Evolutionary conservation across 2,329 filamentous ascomycete species (phyloP).

Genomic region (Colletotrichum zoysiae): DNA sequence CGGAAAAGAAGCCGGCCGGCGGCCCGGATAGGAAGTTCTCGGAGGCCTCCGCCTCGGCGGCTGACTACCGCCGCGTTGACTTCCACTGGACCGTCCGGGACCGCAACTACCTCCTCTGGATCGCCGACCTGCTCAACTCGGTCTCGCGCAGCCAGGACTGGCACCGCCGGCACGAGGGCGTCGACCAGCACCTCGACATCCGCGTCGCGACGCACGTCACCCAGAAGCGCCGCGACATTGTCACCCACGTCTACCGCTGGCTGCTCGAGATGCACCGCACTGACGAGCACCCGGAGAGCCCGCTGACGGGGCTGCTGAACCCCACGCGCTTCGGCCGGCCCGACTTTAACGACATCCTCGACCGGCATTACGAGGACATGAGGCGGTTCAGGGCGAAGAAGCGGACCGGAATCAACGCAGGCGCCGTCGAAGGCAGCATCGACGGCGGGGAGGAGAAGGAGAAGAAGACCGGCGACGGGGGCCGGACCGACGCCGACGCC

Average conservation of each 20-base stretch:
- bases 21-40: neutral
- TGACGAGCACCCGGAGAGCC: constrained; percentile 61
- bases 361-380: constrained; percentile 67
- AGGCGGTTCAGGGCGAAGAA: constrained; percentile 50
- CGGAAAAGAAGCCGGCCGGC: constrained; percentile 5
- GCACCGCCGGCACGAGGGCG: constrained; percentile 52
- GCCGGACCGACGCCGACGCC: neutral
- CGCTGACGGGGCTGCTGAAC: constrained; percentile 66
- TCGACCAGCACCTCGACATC: constrained; percentile 60
- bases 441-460: constrained; percentile 9
- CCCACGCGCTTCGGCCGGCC: constrained; percentile 67
- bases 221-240: constrained; percentile 65
- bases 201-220: constrained; percentile 69
- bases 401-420: constrained; percentile 37
- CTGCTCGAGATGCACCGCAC: constrained; percentile 69
- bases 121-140: constrained; percentile 67
- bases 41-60: constrained; percentile 47
- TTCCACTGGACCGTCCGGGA: constrained; percentile 73
- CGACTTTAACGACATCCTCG: constrained; percentile 65
- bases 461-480: neutral
- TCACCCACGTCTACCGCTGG: constrained; percentile 67
- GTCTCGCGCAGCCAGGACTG: constrained; percentile 55
- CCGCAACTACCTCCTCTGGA: constrained; percentile 67
- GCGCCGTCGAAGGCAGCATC: constrained; percentile 16
- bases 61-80: constrained; percentile 64